phyloP scores from a whole-genome alignment of 225 moss, liverwort and hornwort genomes.

The Climacium dendroides region DNA sequence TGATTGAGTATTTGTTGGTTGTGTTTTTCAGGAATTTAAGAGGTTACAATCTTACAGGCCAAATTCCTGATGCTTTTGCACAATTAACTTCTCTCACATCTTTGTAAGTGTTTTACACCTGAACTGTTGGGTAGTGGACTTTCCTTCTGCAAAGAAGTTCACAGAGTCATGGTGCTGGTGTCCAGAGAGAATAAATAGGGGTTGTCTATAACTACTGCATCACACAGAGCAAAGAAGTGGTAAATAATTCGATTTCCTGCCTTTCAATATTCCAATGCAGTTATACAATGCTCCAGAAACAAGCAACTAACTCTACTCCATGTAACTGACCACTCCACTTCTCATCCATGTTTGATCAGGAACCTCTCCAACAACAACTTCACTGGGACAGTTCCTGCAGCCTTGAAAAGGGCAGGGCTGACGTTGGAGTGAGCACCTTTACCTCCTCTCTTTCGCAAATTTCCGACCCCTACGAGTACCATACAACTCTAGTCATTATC shows the following conservation, averaged over 20 bases:
- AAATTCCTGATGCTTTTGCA: neutral
- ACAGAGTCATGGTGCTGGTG: neutral
- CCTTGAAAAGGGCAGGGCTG: neutral
- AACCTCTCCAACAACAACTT: conserved; percentile 18
- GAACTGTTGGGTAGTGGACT: neutral
- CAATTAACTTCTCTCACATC: conserved; percentile 4
- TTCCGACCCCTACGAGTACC: neutral
- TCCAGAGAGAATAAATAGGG: neutral
- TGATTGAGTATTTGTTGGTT: neutral
- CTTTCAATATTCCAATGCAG: neutral
- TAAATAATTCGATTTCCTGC: neutral
- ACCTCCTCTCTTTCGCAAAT: neutral
- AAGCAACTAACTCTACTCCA: neutral
- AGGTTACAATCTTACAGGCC: neutral
- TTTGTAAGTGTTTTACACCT: conserved; percentile 4
- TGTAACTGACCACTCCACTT: neutral
- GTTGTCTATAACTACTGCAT: too few relatives aligned
- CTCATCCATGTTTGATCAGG: neutral
- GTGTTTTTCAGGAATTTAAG: neutral
- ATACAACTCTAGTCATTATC: neutral
- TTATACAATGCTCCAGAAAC: neutral
- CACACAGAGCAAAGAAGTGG: too few relatives aligned
- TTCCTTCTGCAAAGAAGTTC: neutral
- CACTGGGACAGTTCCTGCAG: conserved; percentile 1
- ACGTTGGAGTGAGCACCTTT: conserved; percentile 1